Percentiles rank a stretch among this genome's conserved stretches.
Conservation (phyloP, 1,139 yeast genomes). For the Geotrichum carabidarum region DNA sequence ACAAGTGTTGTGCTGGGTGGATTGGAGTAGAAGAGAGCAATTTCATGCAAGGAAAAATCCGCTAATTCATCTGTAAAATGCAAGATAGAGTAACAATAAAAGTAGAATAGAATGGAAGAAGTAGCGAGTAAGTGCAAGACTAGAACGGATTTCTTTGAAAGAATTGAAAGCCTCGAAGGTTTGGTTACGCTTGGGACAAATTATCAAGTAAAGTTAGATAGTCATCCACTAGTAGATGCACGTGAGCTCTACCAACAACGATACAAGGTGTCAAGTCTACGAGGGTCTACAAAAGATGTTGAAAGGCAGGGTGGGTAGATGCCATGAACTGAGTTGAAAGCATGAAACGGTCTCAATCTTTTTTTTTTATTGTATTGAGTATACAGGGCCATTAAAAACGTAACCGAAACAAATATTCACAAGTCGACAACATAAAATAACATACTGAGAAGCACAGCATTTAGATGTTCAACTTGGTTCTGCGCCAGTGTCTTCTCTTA, state of each 20-base stretch:
- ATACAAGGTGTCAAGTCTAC: too few species aligned
- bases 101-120: neutral
- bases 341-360: neutral
- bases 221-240: neutral
- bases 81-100: too few species aligned
- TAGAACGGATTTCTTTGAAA: neutral
- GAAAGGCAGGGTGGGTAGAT: too few species aligned
- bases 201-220: neutral
- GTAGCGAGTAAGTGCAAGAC: neutral
- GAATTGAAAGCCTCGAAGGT: neutral
- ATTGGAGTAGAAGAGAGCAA: neutral
- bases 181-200: neutral
- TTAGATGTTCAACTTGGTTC: conserved; percentile 98
- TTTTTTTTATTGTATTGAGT: conserved; percentile 4
- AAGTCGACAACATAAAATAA: conserved; percentile 1
- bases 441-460: conserved; percentile 25
- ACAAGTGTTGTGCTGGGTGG: neutral
- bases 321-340: too few species aligned
- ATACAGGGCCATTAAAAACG: conserved; percentile 10
- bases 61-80: too few species aligned
- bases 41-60: too few species aligned
- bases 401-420: conserved; percentile 8
- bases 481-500: conserved; percentile 99
- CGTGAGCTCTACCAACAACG: neutral
- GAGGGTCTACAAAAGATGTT: too few species aligned